Conservation (phyloP, 2,329 filamentous ascomycete species). For the Trichoderma semiorbis region DNA sequence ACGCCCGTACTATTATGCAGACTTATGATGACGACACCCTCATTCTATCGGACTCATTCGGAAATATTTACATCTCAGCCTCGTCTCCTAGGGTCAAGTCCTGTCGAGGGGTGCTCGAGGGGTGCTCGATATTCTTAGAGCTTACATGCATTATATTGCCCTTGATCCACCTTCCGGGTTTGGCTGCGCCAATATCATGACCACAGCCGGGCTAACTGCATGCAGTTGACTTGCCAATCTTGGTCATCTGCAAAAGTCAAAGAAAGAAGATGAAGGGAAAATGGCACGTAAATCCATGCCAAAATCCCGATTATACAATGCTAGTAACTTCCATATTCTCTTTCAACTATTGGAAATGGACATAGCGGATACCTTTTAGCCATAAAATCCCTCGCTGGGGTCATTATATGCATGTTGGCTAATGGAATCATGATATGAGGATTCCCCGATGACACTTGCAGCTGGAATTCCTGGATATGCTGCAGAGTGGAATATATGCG, state of each 20-base stretch:
- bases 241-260: background rate
- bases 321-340: background rate
- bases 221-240: background rate
- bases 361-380: background rate
- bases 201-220: background rate
- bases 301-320: background rate
- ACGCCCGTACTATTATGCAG: background rate
- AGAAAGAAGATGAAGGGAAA: background rate
- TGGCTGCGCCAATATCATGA: background rate
- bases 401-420: background rate
- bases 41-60: background rate
- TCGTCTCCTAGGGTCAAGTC: background rate
- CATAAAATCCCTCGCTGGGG: background rate
- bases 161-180: slow-evolving; percentile 5
- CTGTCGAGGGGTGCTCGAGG: background rate
- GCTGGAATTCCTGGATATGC: background rate
- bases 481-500: background rate
- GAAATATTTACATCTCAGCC: background rate
- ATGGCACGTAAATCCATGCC: background rate
- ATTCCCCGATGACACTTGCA: background rate
- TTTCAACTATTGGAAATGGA: background rate
- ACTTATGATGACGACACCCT: background rate
- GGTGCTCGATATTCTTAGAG: slow-evolving; percentile 9
- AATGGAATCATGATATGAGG: background rate
- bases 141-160: slow-evolving; percentile 1